phyloP scores from a whole-genome alignment of 257 asterid genomes.

The Solanum boliviense region DNA sequence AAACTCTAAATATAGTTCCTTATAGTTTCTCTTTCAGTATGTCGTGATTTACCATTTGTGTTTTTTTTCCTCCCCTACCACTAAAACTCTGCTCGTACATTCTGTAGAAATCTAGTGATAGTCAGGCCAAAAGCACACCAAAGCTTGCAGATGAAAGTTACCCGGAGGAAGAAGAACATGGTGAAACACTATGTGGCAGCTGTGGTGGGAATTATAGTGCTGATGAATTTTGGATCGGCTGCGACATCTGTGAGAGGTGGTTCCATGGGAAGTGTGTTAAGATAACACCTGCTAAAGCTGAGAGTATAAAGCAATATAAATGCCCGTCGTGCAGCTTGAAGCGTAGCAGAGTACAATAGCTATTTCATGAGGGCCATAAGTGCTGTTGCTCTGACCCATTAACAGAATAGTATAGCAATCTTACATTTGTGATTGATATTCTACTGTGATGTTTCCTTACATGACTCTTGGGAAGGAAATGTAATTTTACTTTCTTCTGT shows the following conservation, averaged over 20 bases:
- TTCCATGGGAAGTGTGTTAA: slow-evolving; percentile 88
- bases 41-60: neutral
- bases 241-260: slow-evolving; percentile 86
- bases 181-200: slow-evolving; percentile 79
- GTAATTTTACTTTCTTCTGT: slow-evolving; percentile 2
- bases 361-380: slow-evolving; percentile 1
- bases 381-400: slow-evolving; percentile 26
- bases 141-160: slow-evolving; percentile 52
- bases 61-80: neutral
- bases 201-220: slow-evolving; percentile 80
- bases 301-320: slow-evolving; percentile 79
- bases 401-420: slow-evolving; percentile 33
- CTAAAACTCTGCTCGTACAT: neutral
- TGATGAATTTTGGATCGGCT: slow-evolving; percentile 92
- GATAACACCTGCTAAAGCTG: slow-evolving; percentile 91
- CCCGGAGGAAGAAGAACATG: slow-evolving; percentile 75
- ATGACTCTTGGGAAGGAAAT: slow-evolving; percentile 10
- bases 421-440: slow-evolving; percentile 27
- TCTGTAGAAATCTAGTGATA: slow-evolving; percentile 52
- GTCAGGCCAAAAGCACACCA: slow-evolving; percentile 55
- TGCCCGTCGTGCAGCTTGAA: slow-evolving; percentile 84
- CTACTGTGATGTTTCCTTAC: slow-evolving; percentile 15
- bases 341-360: slow-evolving; percentile 46
- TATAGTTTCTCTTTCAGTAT: neutral
- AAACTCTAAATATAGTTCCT: neutral